Conservation (phyloP, 305 asterid genomes). For the Petunia hybrid region DNA sequence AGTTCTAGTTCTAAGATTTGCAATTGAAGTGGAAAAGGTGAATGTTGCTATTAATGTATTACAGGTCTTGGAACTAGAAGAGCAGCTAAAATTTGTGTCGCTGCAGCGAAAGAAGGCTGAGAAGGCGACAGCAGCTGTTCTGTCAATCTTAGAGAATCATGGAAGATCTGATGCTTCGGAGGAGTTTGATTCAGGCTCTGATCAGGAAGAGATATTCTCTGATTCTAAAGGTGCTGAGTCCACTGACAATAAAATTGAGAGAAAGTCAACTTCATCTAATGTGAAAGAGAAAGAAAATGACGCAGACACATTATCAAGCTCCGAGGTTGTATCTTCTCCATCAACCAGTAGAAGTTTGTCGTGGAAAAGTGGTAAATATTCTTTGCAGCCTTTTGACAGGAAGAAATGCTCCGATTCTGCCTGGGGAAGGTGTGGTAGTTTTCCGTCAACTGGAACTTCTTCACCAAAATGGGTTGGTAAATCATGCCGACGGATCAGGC, state of each 20-base stretch:
- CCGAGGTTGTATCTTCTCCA: slow-evolving; percentile 80
- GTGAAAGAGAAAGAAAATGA: slow-evolving; percentile 53
- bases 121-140: slow-evolving; percentile 84
- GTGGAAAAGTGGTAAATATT: slow-evolving; percentile 77
- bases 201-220: slow-evolving; percentile 53
- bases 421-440: slow-evolving; percentile 65
- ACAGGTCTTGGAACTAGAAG: slow-evolving; percentile 87
- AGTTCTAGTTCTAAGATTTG: neutral
- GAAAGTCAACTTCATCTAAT: slow-evolving; percentile 48
- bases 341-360: slow-evolving; percentile 84
- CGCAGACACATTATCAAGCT: slow-evolving; percentile 68
- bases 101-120: slow-evolving; percentile 92
- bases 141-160: slow-evolving; percentile 74
- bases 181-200: slow-evolving; percentile 76
- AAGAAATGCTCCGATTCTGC: slow-evolving; percentile 60
- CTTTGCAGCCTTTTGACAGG: slow-evolving; percentile 55
- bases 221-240: slow-evolving; percentile 41
- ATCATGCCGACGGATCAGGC: slow-evolving; percentile 88
- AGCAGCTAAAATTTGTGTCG: slow-evolving; percentile 71
- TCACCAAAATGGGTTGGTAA: slow-evolving; percentile 73
- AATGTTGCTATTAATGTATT: neutral
- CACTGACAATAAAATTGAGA: slow-evolving; percentile 40
- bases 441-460: slow-evolving; percentile 54
- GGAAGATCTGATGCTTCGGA: slow-evolving; percentile 78
- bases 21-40: slow-evolving; percentile 1